These are phyloP conservation scores for Zoysia matrella DNA, from an alignment of 202 grass and related monocot genomes.

Conservation along the genomic window DNA sequence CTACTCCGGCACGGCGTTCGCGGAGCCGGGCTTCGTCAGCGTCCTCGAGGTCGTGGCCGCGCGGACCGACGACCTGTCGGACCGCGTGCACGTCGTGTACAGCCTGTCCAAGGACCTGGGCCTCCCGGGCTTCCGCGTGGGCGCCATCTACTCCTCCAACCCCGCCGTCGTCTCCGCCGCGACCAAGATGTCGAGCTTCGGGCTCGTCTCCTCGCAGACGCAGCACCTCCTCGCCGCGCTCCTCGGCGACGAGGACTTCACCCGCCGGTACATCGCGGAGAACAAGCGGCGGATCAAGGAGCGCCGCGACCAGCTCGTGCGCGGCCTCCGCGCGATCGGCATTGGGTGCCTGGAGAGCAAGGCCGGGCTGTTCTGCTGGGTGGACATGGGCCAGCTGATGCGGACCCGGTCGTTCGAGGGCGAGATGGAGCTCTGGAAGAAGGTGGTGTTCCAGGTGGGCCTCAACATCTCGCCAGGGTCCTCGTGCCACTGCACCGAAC, in stretches of 20 bases:
- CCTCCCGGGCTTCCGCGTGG: slow-evolving; percentile 85
- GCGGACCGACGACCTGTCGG: slow-evolving; percentile 6
- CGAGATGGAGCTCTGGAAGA: slow-evolving; percentile 96
- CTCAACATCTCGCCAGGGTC: slow-evolving; percentile 92
- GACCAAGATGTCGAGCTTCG: slow-evolving; percentile 99
- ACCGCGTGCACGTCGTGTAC: slow-evolving; percentile 81
- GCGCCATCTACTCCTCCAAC: slow-evolving; percentile 88
- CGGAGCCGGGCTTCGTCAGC: slow-evolving; percentile 66
- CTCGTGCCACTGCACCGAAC: slow-evolving; percentile 91
- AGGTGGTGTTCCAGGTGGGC: slow-evolving; percentile 78
- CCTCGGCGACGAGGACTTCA: slow-evolving; percentile 70
- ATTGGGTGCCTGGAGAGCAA: slow-evolving; percentile 68
- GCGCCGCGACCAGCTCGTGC: slow-evolving; percentile 63
- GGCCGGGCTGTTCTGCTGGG: slow-evolving; percentile 97
- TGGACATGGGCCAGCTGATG: slow-evolving; percentile 75
- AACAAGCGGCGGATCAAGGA: slow-evolving; percentile 72
- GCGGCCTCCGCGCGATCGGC: slow-evolving; percentile 53
- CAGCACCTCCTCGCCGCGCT: slow-evolving; percentile 76
- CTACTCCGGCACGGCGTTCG: slow-evolving; percentile 81
- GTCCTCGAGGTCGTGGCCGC: slow-evolving; percentile 64
- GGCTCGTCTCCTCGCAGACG: slow-evolving; percentile 89
- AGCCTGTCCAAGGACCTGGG: slow-evolving; percentile 97
- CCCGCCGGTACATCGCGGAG: slow-evolving; percentile 56
- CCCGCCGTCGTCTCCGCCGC: slow-evolving; percentile 70
- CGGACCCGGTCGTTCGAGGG: slow-evolving; percentile 53